These are phyloP conservation scores for Vitis riparia DNA, from an alignment of 164 flowering plant genomes.

Conservation along the genomic window DNA sequence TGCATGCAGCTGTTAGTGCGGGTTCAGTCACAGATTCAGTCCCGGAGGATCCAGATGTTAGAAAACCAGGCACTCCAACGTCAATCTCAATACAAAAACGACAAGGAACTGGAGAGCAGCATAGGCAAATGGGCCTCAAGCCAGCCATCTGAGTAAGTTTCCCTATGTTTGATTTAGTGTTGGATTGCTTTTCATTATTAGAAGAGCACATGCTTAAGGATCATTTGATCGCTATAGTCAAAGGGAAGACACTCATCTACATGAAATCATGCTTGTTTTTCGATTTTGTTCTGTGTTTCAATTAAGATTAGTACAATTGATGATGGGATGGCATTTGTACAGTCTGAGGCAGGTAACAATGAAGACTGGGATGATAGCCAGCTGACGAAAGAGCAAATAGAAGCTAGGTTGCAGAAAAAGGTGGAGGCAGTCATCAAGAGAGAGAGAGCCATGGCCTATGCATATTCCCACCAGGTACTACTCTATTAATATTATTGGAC, in stretches of 20 bases:
- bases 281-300: not conserved
- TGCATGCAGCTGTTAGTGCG: slow-evolving; percentile 83
- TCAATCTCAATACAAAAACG: slow-evolving; percentile 46
- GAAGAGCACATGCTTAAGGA: not conserved
- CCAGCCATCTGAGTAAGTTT: slow-evolving; percentile 43
- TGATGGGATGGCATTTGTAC: slow-evolving; percentile 4
- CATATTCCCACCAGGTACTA: slow-evolving; percentile 84
- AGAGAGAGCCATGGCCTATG: slow-evolving; percentile 89
- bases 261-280: not conserved
- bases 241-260: too few species aligned
- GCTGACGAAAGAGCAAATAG: slow-evolving; percentile 77
- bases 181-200: too few species aligned
- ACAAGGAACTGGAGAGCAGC: slow-evolving; percentile 58
- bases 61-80: slow-evolving; percentile 65
- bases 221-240: not conserved
- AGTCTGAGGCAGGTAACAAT: slow-evolving; percentile 62
- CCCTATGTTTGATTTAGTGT: not conserved
- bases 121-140: slow-evolving; percentile 51
- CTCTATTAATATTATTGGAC: not conserved
- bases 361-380: slow-evolving; percentile 92
- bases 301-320: not conserved
- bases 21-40: slow-evolving; percentile 86
- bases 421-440: slow-evolving; percentile 76
- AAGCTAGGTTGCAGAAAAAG: slow-evolving; percentile 74
- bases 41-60: slow-evolving; percentile 80